Evolutionary conservation across 768 basidiomycete species (phyloP).

Genomic region (Coprinellus aureogranulatus): DNA sequence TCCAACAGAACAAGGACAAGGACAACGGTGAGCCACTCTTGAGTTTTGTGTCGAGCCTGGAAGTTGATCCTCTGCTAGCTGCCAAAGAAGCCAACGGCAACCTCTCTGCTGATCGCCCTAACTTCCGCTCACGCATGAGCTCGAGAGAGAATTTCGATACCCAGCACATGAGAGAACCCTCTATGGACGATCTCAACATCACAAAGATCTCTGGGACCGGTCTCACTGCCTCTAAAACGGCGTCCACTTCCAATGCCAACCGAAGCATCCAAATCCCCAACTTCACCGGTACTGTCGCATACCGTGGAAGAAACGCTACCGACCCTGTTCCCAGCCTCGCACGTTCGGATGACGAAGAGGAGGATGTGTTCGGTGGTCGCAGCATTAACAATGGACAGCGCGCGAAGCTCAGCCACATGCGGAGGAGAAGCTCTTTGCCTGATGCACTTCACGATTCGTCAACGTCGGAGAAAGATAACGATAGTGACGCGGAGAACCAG

Average conservation of each 20-base stretch:
- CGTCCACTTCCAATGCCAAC: neutral
- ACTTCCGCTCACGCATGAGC: constrained; percentile 53
- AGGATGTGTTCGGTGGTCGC: constrained; percentile 36
- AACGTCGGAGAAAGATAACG: constrained; percentile 26
- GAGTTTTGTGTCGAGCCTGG: no score
- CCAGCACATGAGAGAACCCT: constrained; percentile 56
- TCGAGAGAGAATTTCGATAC: constrained; percentile 70
- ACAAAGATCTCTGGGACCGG: constrained; percentile 59
- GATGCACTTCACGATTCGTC: constrained; percentile 49
- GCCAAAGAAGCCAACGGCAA: neutral
- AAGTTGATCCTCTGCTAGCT: neutral
- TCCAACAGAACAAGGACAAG: constrained; percentile 24
- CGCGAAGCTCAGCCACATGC: constrained; percentile 26
- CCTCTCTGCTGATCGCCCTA: no score
- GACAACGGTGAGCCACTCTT: neutral
- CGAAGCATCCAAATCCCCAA: constrained; percentile 2
- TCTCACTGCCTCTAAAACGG: neutral
- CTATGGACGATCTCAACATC: constrained; percentile 74
- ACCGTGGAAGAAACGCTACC: constrained; percentile 48
- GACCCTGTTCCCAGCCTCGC: constrained; percentile 44
- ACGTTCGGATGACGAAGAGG: constrained; percentile 18
- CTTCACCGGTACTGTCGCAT: constrained; percentile 1
- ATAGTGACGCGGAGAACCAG: constrained; percentile 1
- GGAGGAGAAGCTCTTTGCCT: constrained; percentile 58
- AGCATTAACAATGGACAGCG: neutral